Base-by-base conservation (phyloP, 192 early-diverging fungal genomes). In the Rhizophagus prolifer region DNA sequence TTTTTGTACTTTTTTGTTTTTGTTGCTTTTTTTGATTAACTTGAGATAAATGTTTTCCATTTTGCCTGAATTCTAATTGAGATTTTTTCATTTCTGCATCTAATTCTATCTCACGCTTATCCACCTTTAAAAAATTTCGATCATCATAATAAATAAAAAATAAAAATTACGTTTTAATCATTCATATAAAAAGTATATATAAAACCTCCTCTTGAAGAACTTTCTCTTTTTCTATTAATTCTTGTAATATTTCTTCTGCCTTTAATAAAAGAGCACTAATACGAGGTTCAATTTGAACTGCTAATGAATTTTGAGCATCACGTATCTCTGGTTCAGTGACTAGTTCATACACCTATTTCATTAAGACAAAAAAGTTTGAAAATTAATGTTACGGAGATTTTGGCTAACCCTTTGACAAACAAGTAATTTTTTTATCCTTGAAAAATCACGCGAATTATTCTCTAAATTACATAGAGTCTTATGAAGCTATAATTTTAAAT, bases 301-400 rank as follows among this genome's bases (percentile, higher is more conserved):
- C 70, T 19, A 72, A 58, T 26, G 70, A 50, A 10, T 21, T 31
- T 26, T 72, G 70, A 58, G 70, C 28, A 31, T 72, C 70, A 58
- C 50, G 16, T 58, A 72, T 72, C 30, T 72, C 70, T 16, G 46
- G n/a, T 9, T 72, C 70, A 13, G 70, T 72, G 13, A 72, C 70
- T 19, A 72, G 21, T n/a, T 72, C 70, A 54, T 58, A 72, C n/a
- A 58, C 14, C 70, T 72, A 30, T 72, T 70, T 70, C 23, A 38
- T 28, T 28, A 30, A 2, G 14, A 13, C 9, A 13, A 25, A 13
- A 25, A 63, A 10, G 36, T 26, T 13, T 63, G 4, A 26, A 10
- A 41, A 41, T 34, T 21, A 66, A n/a, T n/a, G n/a, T n/a, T n/a
- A n/a, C n/a, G n/a, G n/a, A 31, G 14, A 25, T 47, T 34, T 25